These are phyloP conservation scores for Bipolaris victoriae DNA, from an alignment of 2,329 filamentous ascomycete genomes.

Conservation along the genomic window DNA sequence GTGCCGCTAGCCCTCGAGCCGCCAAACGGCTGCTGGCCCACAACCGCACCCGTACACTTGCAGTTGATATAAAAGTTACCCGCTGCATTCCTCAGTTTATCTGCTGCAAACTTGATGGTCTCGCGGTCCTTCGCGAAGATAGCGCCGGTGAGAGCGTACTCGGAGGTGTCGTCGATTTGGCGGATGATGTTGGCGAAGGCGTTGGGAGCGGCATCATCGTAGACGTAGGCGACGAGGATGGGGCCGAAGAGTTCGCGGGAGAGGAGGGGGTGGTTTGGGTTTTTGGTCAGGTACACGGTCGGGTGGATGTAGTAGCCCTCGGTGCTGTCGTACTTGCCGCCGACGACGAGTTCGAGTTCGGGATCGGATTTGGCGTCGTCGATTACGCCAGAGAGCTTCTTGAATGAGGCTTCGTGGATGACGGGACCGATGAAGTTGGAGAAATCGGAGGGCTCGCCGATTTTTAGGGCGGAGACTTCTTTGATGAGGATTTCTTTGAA, in stretches of 20 bases:
- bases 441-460: slow-evolving; percentile 73
- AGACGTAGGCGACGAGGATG: slow-evolving; percentile 75
- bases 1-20: slow-evolving; percentile 63
- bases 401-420: slow-evolving; percentile 81
- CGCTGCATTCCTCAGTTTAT: slow-evolving; percentile 72
- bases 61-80: slow-evolving; percentile 89
- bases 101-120: slow-evolving; percentile 71
- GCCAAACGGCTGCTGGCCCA: slow-evolving; percentile 60
- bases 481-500: slow-evolving; percentile 70
- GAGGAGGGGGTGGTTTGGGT: slow-evolving; percentile 76
- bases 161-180: slow-evolving; percentile 72
- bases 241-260: slow-evolving; percentile 84
- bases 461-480: slow-evolving; percentile 73
- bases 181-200: slow-evolving; percentile 67
- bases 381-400: slow-evolving; percentile 78
- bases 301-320: slow-evolving; percentile 85
- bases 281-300: slow-evolving; percentile 77
- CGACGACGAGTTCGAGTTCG: slow-evolving; percentile 73
- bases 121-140: slow-evolving; percentile 74
- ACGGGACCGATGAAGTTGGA: slow-evolving; percentile 86
- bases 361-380: slow-evolving; percentile 78
- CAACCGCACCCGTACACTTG: slow-evolving; percentile 66
- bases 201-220: slow-evolving; percentile 68
- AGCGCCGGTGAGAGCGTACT: slow-evolving; percentile 79
- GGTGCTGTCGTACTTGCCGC: slow-evolving; percentile 77